Evolutionary conservation across 1,284 basidiomycete species (phyloP), one percentile per base, ranked within the genome.

Genomic region (Ganoderma resinaceum): DNA sequence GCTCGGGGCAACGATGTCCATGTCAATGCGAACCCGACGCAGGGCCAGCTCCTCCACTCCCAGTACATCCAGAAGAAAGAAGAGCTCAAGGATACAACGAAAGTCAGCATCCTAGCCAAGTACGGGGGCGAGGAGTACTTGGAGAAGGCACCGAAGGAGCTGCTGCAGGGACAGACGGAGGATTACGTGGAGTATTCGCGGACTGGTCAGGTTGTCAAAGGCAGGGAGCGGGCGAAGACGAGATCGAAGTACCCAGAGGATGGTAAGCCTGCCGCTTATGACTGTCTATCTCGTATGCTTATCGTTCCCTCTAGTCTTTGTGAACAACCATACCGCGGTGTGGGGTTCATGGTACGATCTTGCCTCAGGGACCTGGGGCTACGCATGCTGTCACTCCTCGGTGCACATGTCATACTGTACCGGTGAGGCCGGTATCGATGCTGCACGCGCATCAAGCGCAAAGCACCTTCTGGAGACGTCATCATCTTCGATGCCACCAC

Each of bases 101-200:
- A 97, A 82, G 89, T 90, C 72, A 92, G 93, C 76, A 95, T 98
- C 63, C 84, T 98, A 64, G 90, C 88, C 55, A 94, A 90, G 81
- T 99, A 99, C 74, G 98, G 98, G 63, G 98, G 98, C 40, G 97
- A 93, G 74, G 87, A 98, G 80, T 97, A 98, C 80, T 86, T 99
- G 68, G 91, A 96, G 79, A 88, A 87, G 43, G 90, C 91, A 11
- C 96, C 98, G 11, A 92, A 90, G 76, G 97, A 99, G 82, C 85
- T 99, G 42, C 80, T 96, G 46, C 90, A 91, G 69, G 98, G 98
- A 0, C 97, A 99, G 82, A 97, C 96, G 40, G 98, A 99, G 80
- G 89, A 97, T 71, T 99, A 99, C 74, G 94, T 99, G 59, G 98
- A 99, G 82, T 99, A 99, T 81, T 97, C 95, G 66, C 86, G 95